phyloP scores from a whole-genome alignment of 2,329 filamentous ascomycete genomes.

The Aspergillus sp. region DNA sequence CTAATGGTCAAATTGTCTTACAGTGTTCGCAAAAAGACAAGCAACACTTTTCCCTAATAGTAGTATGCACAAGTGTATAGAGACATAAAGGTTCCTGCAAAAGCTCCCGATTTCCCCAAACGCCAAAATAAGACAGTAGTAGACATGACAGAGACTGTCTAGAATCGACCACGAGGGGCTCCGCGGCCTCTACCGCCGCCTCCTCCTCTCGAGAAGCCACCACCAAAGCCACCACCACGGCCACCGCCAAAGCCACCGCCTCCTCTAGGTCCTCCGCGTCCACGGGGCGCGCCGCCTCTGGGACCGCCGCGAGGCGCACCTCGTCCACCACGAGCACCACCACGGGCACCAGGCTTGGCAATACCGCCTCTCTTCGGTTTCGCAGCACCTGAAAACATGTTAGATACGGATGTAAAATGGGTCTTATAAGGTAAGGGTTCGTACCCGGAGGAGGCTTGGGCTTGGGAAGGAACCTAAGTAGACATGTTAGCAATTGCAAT shows the following conservation, averaged over 20 bases:
- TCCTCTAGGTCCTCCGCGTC: conserved; percentile 44
- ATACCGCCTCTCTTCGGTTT: conserved; percentile 57
- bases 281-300: conserved; percentile 46
- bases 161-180: conserved; percentile 23
- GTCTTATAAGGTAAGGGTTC: conserved; percentile 2
- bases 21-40: conserved; percentile 21
- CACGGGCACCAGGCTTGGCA: conserved; percentile 39
- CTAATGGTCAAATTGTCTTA: conserved; percentile 23
- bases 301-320: conserved; percentile 34
- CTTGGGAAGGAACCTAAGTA: conserved; percentile 72
- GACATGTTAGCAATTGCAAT: conserved; percentile 8
- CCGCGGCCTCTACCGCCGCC: conserved; percentile 25
- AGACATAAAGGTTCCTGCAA: conserved; percentile 30
- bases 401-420: conserved; percentile 9
- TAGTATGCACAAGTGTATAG: conserved; percentile 28
- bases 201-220: conserved; percentile 12
- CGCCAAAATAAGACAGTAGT: conserved; percentile 36
- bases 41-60: conserved; percentile 20
- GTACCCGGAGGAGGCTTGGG: conserved; percentile 62
- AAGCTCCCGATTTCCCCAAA: conserved; percentile 36
- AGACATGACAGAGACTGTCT: conserved; percentile 19
- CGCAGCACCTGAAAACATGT: conserved; percentile 48
- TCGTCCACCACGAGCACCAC: conserved; percentile 40
- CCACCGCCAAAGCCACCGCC: conserved; percentile 37
- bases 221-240: conserved; percentile 33